These are phyloP conservation scores for Ramaria rubella DNA, from an alignment of 768 basidiomycete genomes.

Conservation along the genomic window DNA sequence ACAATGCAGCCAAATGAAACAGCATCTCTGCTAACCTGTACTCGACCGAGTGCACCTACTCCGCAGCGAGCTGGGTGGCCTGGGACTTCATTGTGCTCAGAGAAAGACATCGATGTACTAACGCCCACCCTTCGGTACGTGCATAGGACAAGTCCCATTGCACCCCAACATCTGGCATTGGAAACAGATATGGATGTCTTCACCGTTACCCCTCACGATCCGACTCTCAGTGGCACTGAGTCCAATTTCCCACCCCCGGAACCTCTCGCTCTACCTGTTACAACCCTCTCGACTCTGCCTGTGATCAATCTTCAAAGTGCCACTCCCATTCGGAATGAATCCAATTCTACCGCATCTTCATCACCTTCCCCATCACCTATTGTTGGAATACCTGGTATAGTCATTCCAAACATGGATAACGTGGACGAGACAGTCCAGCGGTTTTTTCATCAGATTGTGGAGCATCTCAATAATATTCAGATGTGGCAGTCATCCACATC, in stretches of 20 bases:
- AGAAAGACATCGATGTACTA: not conserved
- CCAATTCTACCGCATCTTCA: constrained; percentile 13
- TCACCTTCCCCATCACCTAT: constrained; percentile 10
- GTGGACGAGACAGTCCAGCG: constrained; percentile 65
- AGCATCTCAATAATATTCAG: constrained; percentile 72
- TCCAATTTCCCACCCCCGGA: not conserved
- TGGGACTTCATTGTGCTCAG: constrained; percentile 18
- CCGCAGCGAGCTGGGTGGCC: constrained; percentile 18
- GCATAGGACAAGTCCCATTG: not conserved
- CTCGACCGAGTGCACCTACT: constrained; percentile 30
- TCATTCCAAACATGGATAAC: not conserved
- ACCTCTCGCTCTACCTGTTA: not conserved
- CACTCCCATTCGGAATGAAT: constrained; percentile 11
- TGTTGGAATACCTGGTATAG: not conserved
- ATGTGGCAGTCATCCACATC: constrained; percentile 29
- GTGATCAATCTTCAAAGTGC: not conserved
- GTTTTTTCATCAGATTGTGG: constrained; percentile 81
- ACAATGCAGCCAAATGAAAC: constrained; percentile 10
- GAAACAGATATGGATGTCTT: not conserved
- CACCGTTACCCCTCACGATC: not conserved
- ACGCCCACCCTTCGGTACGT: not conserved
- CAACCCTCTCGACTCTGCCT: not conserved
- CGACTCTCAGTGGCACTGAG: not conserved
- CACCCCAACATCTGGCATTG: not conserved
- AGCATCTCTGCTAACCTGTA: constrained; percentile 5